These are phyloP conservation scores for Biscogniauxia sp. DNA, from an alignment of 2,329 filamentous ascomycete species.

Conservation along the genomic window DNA sequence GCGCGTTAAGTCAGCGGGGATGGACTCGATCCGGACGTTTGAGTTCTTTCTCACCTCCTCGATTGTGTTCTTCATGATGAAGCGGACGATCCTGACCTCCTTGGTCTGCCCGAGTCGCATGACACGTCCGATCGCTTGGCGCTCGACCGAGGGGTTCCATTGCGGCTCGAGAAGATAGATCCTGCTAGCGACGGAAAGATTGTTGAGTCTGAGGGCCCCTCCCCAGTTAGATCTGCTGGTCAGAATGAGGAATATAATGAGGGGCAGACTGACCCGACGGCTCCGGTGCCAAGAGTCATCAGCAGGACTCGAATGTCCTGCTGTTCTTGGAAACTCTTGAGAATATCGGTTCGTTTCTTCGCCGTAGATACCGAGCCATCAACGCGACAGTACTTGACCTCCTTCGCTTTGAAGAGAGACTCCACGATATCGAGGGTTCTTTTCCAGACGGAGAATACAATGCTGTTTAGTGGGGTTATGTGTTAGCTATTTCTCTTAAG, in stretches of 20 bases:
- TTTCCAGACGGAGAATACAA: conserved; percentile 37
- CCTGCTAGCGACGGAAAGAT: conserved; percentile 23
- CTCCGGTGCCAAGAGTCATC: not conserved
- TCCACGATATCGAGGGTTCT: conserved; percentile 31
- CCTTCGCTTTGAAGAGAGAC: conserved; percentile 17
- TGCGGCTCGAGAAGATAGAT: conserved; percentile 32
- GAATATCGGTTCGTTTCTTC: conserved; percentile 17
- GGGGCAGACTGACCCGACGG: not conserved
- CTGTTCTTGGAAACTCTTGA: conserved; percentile 17
- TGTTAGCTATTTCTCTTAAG: conserved; percentile 1
- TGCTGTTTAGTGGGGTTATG: conserved; percentile 16
- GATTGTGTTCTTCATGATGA: conserved; percentile 26
- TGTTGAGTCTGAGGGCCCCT: conserved; percentile 3
- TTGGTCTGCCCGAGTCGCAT: conserved; percentile 27
- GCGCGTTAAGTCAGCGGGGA: too few relatives aligned
- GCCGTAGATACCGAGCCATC: conserved; percentile 25
- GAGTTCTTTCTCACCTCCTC: conserved; percentile 20
- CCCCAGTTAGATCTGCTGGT: not conserved
- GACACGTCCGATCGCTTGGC: conserved; percentile 28
- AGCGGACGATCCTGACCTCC: conserved; percentile 25
- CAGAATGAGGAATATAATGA: not conserved
- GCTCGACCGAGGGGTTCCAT: conserved; percentile 32
- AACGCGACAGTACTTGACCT: conserved; percentile 25
- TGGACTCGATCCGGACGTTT: too few relatives aligned
- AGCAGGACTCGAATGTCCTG: conserved; percentile 10